Evolutionary conservation across 2,329 filamentous ascomycete genomes (phyloP).

Genomic region (Pseudogymnoascus sp.): DNA sequence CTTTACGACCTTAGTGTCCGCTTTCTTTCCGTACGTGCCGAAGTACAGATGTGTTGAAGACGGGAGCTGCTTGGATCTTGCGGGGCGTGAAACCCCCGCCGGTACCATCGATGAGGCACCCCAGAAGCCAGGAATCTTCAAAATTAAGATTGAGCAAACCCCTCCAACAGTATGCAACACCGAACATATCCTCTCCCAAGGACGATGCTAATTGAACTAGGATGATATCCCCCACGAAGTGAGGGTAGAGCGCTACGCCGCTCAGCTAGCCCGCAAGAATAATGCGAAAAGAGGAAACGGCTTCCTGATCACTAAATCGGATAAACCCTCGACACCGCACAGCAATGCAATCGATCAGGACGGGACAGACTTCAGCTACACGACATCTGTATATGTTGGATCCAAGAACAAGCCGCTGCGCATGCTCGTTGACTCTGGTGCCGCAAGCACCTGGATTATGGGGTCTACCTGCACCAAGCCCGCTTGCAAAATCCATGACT

Average conservation of each 20-base stretch:
- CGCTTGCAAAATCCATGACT: constrained; percentile 62
- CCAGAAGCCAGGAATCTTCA: constrained; percentile 12
- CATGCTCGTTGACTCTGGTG: constrained; percentile 59
- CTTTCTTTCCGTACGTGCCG: constrained; percentile 23
- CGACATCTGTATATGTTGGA: constrained; percentile 49
- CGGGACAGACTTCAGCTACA: constrained; percentile 59
- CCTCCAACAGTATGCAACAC: neutral
- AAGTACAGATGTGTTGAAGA: constrained; percentile 20
- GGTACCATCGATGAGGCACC: constrained; percentile 7
- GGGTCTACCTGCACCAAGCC: constrained; percentile 55
- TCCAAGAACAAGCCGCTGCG: constrained; percentile 45
- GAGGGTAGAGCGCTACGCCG: constrained; percentile 17
- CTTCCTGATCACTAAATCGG: constrained; percentile 20
- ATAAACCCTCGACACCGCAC: constrained; percentile 36
- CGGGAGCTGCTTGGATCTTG: constrained; percentile 11
- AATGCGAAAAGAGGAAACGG: constrained; percentile 20
- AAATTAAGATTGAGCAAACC: constrained; percentile 10
- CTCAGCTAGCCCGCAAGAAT: constrained; percentile 15
- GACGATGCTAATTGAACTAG: constrained; percentile 3
- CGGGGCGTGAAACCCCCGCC: neutral
- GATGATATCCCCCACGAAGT: constrained; percentile 13
- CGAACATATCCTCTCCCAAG: neutral
- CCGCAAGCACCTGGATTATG: constrained; percentile 78
- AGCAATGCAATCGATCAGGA: constrained; percentile 53
- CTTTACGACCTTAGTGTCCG: constrained; percentile 16